Conservation (phyloP, 257 asterid species). For the Penstemon davidsonii region DNA sequence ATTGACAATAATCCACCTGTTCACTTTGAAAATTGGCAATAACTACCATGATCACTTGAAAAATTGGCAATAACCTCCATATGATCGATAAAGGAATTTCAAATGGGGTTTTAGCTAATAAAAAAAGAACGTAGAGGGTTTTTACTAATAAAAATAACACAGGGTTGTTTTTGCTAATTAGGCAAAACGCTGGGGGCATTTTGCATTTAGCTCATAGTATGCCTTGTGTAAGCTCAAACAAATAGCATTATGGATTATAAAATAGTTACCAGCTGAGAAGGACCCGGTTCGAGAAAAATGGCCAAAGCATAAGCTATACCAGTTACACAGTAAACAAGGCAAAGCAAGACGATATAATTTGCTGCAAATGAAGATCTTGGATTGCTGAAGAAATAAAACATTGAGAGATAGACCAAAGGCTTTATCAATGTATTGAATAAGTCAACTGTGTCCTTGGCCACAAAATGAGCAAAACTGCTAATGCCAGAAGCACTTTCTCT, state of each 20-base stretch:
- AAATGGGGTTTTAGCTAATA: no score
- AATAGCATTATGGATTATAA: neutral
- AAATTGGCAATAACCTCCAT: no score
- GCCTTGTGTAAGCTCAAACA: constrained; percentile 17
- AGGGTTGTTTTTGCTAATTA: no score
- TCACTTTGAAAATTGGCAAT: no score
- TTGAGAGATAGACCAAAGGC: constrained; percentile 89
- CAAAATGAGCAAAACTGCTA: constrained; percentile 88
- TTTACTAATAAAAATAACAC: no score
- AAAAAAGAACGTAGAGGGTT: no score
- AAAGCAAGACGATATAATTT: constrained; percentile 75
- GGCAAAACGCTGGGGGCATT: no score
- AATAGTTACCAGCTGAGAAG: constrained; percentile 82
- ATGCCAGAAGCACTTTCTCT: constrained; percentile 95
- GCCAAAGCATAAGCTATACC: constrained; percentile 86
- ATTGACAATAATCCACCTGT: no score
- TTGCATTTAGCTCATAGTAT: no score
- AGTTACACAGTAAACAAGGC: constrained; percentile 91
- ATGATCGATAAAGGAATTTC: no score
- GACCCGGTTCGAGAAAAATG: constrained; percentile 88
- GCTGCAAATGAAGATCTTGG: constrained; percentile 73
- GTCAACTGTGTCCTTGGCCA: constrained; percentile 86
- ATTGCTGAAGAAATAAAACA: constrained; percentile 92
- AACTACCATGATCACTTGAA: no score
- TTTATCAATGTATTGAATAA: constrained; percentile 76